Base-by-base conservation (phyloP, 2,329 filamentous ascomycete genomes). In the Stachybotrys chartarum region DNA sequence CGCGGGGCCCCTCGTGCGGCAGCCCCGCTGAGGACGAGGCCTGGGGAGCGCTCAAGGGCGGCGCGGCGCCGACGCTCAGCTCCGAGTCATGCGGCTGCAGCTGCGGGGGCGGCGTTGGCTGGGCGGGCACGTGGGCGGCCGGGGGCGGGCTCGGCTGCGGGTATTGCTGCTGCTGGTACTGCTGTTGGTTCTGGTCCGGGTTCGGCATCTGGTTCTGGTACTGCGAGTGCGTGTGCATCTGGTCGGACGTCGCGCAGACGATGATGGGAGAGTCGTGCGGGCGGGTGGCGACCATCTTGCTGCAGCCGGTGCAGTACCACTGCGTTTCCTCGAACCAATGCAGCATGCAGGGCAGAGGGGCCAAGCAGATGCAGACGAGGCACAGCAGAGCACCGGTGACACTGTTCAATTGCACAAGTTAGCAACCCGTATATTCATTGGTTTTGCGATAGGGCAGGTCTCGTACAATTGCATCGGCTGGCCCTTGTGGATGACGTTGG, bases 291-390 rank as follows among this genome's bases (percentile, higher is more conserved):
- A 71, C 62, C 56, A 62, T 60, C 51, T 65, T 64, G 46, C 62
- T 59, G 63, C 69, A 71, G 24, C 55, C 42, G 8, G 59, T 58
- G 63, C 69, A 71, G 49, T 54, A 62, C 58, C 64, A 68, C 55
- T 66, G 53, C 7, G 57, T 62, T 32, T 68, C 60, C 57, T 70
- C 67, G 53, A 66, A 70, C 69, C 68, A 70, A 39, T 61, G 58
- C 4, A 64, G 65, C 14, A 66, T 53, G 55, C 68, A 70, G 7
- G 68, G 68, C 14, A 71, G 53, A 54, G 66, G 69, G 10, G 68
- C 57, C 6, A 69, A 60, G 52, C 64, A 70, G 55, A 69, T 56
- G 58, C 67, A 70, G 51, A 70, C 45, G 17, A 70, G 56, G 52
- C 66, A 69, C 59, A 67, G 65, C 18, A 68, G 44, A 39, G 61